These are phyloP conservation scores for Plectranthus barbatus DNA, from an alignment of 257 asterid genomes.

Conservation along the genomic window DNA sequence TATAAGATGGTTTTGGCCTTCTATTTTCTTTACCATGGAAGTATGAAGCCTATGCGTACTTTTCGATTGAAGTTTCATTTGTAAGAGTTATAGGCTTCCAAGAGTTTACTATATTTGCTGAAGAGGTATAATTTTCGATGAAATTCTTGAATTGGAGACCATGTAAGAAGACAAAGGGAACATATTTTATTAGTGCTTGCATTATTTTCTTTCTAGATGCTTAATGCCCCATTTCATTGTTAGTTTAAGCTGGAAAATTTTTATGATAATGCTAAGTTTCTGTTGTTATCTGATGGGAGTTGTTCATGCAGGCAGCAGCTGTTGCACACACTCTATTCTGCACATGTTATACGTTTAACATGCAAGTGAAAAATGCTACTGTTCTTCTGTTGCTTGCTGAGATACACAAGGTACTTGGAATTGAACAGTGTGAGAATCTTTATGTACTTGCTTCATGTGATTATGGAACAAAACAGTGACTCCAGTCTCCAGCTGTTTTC, in stretches of 20 bases:
- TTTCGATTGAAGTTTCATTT: background rate
- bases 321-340: slow-evolving; percentile 78
- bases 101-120: background rate
- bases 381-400: slow-evolving; percentile 95
- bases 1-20: background rate
- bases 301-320: slow-evolving; percentile 72
- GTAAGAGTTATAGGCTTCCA: background rate
- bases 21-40: background rate
- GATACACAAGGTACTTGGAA: slow-evolving; percentile 76
- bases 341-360: slow-evolving; percentile 65
- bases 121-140: background rate
- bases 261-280: background rate
- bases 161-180: no score
- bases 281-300: slow-evolving; percentile 17
- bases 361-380: slow-evolving; percentile 88
- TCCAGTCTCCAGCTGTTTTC: background rate
- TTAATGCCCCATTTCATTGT: background rate
- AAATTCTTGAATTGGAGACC: no score
- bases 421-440: background rate
- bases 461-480: background rate
- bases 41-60: background rate
- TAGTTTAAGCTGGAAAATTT: background rate
- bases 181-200: background rate
- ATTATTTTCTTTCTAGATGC: background rate
- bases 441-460: background rate